Evolutionary conservation across 306 rosid species (phyloP).

Genomic region (Prunus padus): DNA sequence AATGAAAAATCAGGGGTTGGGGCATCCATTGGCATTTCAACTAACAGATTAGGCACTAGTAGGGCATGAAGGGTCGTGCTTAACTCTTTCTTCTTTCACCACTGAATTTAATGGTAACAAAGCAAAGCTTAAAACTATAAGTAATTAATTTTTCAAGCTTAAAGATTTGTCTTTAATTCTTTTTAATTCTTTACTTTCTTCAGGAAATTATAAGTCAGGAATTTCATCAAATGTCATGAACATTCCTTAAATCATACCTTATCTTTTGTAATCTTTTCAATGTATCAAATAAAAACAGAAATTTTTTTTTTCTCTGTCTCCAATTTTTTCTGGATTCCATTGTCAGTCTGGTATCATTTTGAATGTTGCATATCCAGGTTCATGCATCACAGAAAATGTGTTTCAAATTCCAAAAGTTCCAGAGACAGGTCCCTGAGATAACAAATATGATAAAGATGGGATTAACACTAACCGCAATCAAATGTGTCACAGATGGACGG

Average conservation of each 20-base stretch:
- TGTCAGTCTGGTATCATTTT: neutral
- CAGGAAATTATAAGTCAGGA: neutral
- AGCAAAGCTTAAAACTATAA: neutral
- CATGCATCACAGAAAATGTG: neutral
- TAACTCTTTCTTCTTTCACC: neutral
- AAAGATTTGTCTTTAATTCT: neutral
- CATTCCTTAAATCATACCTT: neutral
- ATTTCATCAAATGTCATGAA: neutral
- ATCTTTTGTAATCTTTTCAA: neutral
- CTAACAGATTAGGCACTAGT: neutral
- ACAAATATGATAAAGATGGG: neutral
- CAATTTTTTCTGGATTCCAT: neutral
- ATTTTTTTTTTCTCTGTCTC: neutral
- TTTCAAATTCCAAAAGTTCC: neutral
- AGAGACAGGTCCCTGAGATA: conserved; percentile 1
- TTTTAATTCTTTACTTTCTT: neutral
- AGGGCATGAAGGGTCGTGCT: neutral
- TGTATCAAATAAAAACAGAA: neutral
- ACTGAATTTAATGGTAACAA: neutral
- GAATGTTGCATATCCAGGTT: neutral
- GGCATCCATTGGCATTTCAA: neutral
- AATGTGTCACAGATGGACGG: conserved; percentile 86
- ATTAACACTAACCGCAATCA: conserved; percentile 78
- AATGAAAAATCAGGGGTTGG: neutral
- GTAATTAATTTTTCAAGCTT: neutral